A percentile compares a stretch with the other conserved stretches of the same genome.
Evolutionary conservation across 2,329 filamentous ascomycete species (phyloP).

Genomic region (Colletotrichum abscissum): DNA sequence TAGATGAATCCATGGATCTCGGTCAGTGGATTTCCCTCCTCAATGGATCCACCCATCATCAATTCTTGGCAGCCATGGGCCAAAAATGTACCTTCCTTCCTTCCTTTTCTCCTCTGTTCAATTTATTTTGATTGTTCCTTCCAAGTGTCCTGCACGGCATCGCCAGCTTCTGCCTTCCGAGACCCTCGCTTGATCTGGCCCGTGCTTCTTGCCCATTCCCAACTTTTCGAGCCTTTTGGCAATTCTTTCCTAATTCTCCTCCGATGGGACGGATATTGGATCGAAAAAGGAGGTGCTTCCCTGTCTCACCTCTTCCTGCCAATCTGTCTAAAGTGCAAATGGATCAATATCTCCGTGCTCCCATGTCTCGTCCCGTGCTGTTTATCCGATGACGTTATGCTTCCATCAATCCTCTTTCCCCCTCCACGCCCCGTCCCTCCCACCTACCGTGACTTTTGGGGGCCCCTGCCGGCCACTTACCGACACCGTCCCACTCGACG

Average conservation of each 20-base stretch:
- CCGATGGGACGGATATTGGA: background rate
- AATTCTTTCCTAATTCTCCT: background rate
- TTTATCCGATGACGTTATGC: slow-evolving; percentile 9
- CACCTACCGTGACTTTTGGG: background rate
- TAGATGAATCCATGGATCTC: background rate
- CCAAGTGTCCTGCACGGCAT: slow-evolving; percentile 11
- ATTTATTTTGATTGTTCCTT: slow-evolving; percentile 8
- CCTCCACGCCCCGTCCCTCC: background rate
- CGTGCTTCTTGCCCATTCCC: slow-evolving; percentile 2
- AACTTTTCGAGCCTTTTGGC: background rate
- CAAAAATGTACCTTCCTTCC: background rate
- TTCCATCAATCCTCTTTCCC: background rate
- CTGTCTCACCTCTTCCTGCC: background rate
- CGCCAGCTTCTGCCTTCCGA: background rate
- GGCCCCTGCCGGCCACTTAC: slow-evolving; percentile 6
- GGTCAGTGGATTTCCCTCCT: background rate
- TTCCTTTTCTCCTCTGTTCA: background rate
- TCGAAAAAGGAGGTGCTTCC: background rate
- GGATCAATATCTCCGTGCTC: background rate
- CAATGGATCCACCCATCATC: background rate
- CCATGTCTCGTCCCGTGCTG: background rate
- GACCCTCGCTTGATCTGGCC: background rate
- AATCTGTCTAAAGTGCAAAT: background rate
- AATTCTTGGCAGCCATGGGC: slow-evolving; percentile 8
- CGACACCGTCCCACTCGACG: background rate